These are phyloP conservation scores for Barnettozyma hawaiiensis DNA, from an alignment of 1,139 yeast genomes.

Conservation along the genomic window DNA sequence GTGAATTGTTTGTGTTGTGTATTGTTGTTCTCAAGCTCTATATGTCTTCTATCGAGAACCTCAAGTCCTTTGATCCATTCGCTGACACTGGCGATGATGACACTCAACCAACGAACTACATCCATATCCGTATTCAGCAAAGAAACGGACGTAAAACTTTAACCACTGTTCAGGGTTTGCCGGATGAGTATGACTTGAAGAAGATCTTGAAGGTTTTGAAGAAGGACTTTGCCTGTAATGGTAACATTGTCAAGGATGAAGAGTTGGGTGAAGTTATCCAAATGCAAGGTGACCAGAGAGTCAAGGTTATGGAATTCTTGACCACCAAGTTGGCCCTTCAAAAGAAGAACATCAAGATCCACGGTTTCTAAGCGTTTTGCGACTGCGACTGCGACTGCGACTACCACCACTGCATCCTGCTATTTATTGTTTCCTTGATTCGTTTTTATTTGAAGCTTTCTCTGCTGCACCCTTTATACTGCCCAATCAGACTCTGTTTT, in stretches of 20 bases:
- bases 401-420: too few species aligned
- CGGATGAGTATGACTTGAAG: constrained; percentile 90
- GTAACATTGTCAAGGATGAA: constrained; percentile 94
- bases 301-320: constrained; percentile 91
- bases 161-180: constrained; percentile 97
- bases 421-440: too few species aligned
- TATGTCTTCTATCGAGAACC: constrained; percentile 93
- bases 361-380: constrained; percentile 65
- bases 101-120: constrained; percentile 90
- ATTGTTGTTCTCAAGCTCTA: constrained; percentile 21
- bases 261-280: constrained; percentile 97
- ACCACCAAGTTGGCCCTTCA: constrained; percentile 82
- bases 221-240: constrained; percentile 98
- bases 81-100: constrained; percentile 99
- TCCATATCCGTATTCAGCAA: constrained; percentile 98
- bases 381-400: too few species aligned
- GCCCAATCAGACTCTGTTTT: background rate
- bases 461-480: too few species aligned
- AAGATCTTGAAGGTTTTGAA: constrained; percentile 89
- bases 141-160: constrained; percentile 99
- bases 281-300: constrained; percentile 98
- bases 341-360: constrained; percentile 95
- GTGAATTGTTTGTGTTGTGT: too few species aligned
- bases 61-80: constrained; percentile 97
- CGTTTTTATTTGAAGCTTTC: too few species aligned